Evolutionary conservation across 495 filamentous ascomycete species (phyloP).

Genomic region (Cercophora samala): DNA sequence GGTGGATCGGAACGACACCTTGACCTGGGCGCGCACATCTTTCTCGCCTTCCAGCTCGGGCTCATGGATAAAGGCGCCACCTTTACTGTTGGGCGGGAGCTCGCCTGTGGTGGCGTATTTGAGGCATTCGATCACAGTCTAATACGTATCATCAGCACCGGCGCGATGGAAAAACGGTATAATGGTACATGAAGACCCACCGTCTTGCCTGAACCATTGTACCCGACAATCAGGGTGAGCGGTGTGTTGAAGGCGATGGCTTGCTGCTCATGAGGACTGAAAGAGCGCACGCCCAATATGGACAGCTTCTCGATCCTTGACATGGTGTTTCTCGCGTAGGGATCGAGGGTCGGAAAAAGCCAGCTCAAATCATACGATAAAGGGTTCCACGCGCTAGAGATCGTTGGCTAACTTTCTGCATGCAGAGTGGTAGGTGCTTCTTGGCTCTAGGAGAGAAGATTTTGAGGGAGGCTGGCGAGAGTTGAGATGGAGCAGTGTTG

Average conservation of each 20-base stretch:
- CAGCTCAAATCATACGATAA: constrained; percentile 3
- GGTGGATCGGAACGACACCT: constrained; percentile 76
- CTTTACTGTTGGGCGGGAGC: constrained; percentile 87
- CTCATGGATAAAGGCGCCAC: constrained; percentile 95
- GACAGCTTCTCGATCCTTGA: constrained; percentile 86
- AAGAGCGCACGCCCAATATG: constrained; percentile 86
- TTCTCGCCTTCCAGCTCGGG: constrained; percentile 86
- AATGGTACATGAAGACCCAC: constrained; percentile 15
- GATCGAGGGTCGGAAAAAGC: background rate
- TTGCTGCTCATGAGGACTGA: constrained; percentile 71
- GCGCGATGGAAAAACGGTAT: constrained; percentile 35
- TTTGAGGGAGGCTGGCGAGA: background rate
- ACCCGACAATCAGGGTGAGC: constrained; percentile 91
- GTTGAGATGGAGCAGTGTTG: background rate
- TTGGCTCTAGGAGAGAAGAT: background rate
- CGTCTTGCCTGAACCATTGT: constrained; percentile 97
- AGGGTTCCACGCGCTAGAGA: background rate
- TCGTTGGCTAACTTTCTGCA: background rate
- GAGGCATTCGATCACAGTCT: constrained; percentile 97
- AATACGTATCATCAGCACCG: constrained; percentile 28
- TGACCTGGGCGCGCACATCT: constrained; percentile 87
- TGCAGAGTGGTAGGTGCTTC: background rate
- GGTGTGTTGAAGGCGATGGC: constrained; percentile 88
- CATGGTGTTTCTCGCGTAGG: constrained; percentile 36
- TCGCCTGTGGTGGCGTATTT: constrained; percentile 97